Conservation (phyloP, 495 filamentous ascomycete species). For the Xylaria bambusicola region DNA sequence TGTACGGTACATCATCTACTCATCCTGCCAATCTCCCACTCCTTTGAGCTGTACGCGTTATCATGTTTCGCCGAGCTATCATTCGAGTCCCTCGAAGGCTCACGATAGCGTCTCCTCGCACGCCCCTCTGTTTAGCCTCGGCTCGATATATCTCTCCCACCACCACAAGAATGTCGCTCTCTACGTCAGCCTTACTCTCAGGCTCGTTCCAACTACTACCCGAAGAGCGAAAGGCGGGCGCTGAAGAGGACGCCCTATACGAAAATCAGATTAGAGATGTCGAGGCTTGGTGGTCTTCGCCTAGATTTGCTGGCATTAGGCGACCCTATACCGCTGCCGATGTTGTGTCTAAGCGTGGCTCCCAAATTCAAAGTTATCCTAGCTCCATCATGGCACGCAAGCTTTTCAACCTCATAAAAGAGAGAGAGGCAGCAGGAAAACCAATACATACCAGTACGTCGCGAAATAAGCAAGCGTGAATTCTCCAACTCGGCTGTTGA, state of each 20-base stretch:
- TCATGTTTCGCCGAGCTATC: constrained; percentile 40
- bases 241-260: constrained; percentile 79
- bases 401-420: constrained; percentile 82
- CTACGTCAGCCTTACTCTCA: constrained; percentile 57
- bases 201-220: constrained; percentile 82
- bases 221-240: constrained; percentile 68
- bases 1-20: neutral
- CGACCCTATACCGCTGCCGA: constrained; percentile 87
- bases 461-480: neutral
- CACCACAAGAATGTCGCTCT: constrained; percentile 35
- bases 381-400: constrained; percentile 93
- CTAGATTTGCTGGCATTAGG: constrained; percentile 85
- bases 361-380: constrained; percentile 82
- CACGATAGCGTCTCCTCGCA: constrained; percentile 22
- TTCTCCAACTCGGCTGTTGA: neutral
- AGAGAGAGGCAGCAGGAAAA: constrained; percentile 70
- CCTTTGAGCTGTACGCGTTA: neutral
- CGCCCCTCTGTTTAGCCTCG: constrained; percentile 10
- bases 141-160: constrained; percentile 31
- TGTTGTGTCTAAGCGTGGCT: constrained; percentile 89
- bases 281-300: constrained; percentile 81
- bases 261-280: constrained; percentile 79
- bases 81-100: constrained; percentile 35
- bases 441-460: constrained; percentile 87
- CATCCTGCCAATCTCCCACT: neutral